Percentiles rank a stretch among this genome's conserved stretches.
These are phyloP conservation scores for Pythium vanterpoolii DNA, from an alignment of 352 stramenopile species.

Conservation along the genomic window DNA sequence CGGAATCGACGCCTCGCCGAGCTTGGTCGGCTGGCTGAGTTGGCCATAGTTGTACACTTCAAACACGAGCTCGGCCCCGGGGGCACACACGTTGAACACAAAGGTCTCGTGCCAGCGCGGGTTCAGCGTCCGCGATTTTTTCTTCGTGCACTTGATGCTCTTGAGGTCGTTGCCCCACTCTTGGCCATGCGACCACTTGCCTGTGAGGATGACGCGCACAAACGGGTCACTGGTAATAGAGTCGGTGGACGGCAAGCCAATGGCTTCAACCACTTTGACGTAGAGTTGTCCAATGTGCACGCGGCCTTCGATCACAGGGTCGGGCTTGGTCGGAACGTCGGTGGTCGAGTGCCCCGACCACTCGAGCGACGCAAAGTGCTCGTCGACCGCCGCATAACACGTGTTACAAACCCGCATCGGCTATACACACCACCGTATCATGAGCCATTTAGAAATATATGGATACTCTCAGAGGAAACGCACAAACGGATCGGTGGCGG, in stretches of 20 bases:
- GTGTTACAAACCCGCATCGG: conserved; percentile 86
- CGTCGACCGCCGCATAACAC: conserved; percentile 80
- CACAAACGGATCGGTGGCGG: conserved; percentile 79
- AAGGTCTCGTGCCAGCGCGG: conserved; percentile 86
- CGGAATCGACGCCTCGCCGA: conserved; percentile 73
- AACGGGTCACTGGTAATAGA: conserved; percentile 88
- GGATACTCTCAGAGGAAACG: conserved; percentile 21
- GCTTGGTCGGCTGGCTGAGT: conserved; percentile 76
- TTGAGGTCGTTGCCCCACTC: conserved; percentile 82
- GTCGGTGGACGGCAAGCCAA: conserved; percentile 79
- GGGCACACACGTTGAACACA: conserved; percentile 85
- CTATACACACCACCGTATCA: conserved; percentile 26
- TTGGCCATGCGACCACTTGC: conserved; percentile 84
- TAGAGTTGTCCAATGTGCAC: conserved; percentile 86
- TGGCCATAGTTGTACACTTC: conserved; percentile 87
- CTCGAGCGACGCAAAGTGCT: conserved; percentile 81
- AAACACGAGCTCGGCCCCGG: conserved; percentile 74
- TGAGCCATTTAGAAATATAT: not conserved
- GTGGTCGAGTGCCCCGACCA: conserved; percentile 76
- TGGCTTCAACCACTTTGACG: conserved; percentile 84
- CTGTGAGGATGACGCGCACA: conserved; percentile 77
- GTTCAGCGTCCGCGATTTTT: conserved; percentile 84
- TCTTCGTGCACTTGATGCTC: conserved; percentile 82
- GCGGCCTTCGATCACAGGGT: conserved; percentile 77
- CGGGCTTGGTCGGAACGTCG: conserved; percentile 66